Evolutionary conservation across 768 basidiomycete genomes (phyloP).

Genomic region (Suillus variegatus): DNA sequence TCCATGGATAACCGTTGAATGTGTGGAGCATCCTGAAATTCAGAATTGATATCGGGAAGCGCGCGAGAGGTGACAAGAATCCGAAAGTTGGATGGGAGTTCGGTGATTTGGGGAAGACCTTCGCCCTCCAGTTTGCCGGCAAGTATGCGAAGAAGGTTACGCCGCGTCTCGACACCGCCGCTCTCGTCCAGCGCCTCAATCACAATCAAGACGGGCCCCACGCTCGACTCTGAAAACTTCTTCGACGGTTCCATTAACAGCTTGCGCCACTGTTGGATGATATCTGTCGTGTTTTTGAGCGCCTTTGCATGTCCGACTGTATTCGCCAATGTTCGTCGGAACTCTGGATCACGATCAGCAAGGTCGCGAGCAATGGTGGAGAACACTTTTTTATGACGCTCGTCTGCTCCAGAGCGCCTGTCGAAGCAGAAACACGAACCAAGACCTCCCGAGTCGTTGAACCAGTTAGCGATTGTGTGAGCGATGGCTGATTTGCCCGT

Average conservation of each 20-base stretch:
- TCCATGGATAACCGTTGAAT: slow-evolving; percentile 1
- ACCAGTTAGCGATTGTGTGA: slow-evolving; percentile 16
- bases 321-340: background rate
- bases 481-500: slow-evolving; percentile 34
- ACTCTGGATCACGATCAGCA: slow-evolving; percentile 16
- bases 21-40: background rate
- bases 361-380: slow-evolving; percentile 31
- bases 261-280: slow-evolving; percentile 16
- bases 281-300: background rate
- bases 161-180: slow-evolving; percentile 10
- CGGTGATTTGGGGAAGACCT: background rate
- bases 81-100: slow-evolving; percentile 13
- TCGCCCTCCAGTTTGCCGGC: background rate
- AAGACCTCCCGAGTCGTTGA: slow-evolving; percentile 14
- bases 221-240: background rate
- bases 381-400: slow-evolving; percentile 22
- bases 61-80: slow-evolving; percentile 16
- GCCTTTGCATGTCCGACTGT: background rate
- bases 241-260: slow-evolving; percentile 17
- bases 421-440: slow-evolving; percentile 24
- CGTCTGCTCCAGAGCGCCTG: background rate
- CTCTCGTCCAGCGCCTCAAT: slow-evolving; percentile 27
- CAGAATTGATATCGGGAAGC: background rate
- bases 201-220: slow-evolving; percentile 24
- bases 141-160: slow-evolving; percentile 23